Conservation (phyloP, 495 filamentous ascomycete genomes). For the Aspergillus diversus region DNA sequence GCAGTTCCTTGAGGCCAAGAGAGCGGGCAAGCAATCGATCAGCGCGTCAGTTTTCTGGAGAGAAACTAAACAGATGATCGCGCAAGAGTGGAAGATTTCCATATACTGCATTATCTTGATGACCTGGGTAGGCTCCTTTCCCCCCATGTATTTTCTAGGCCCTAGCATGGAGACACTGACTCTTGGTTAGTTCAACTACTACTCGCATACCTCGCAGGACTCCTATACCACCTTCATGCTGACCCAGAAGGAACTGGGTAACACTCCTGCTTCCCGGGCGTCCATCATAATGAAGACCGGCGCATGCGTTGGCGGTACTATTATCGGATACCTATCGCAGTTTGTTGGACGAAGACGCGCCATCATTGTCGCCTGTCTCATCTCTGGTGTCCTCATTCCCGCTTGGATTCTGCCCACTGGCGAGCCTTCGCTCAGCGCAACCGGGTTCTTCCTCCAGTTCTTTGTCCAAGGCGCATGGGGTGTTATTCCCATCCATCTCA, state of each 20-base stretch:
- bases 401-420: slow-evolving; percentile 70
- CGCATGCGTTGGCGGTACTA: slow-evolving; percentile 72
- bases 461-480: slow-evolving; percentile 80
- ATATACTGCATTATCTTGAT: slow-evolving; percentile 73
- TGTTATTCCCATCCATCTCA: slow-evolving; percentile 77
- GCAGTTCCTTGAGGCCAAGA: slow-evolving; percentile 69
- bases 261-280: slow-evolving; percentile 63
- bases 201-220: slow-evolving; percentile 72
- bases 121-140: slow-evolving; percentile 58
- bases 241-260: slow-evolving; percentile 63
- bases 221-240: slow-evolving; percentile 78
- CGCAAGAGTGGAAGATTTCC: slow-evolving; percentile 70
- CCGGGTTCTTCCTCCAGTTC: slow-evolving; percentile 78
- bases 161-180: not conserved
- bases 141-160: not conserved
- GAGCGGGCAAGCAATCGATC: slow-evolving; percentile 49
- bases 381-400: slow-evolving; percentile 64
- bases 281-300: slow-evolving; percentile 75
- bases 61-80: slow-evolving; percentile 65
- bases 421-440: slow-evolving; percentile 61
- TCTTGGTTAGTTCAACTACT: slow-evolving; percentile 52
- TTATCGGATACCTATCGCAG: slow-evolving; percentile 72
- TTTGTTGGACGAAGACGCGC: slow-evolving; percentile 69
- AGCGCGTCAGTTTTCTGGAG: slow-evolving; percentile 59
- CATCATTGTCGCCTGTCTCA: slow-evolving; percentile 62